A percentile compares a stretch with the other conserved stretches of the same genome.
phyloP scores from a whole-genome alignment of 192 early-diverging fungal genomes.

The Diversispora epigaea region DNA sequence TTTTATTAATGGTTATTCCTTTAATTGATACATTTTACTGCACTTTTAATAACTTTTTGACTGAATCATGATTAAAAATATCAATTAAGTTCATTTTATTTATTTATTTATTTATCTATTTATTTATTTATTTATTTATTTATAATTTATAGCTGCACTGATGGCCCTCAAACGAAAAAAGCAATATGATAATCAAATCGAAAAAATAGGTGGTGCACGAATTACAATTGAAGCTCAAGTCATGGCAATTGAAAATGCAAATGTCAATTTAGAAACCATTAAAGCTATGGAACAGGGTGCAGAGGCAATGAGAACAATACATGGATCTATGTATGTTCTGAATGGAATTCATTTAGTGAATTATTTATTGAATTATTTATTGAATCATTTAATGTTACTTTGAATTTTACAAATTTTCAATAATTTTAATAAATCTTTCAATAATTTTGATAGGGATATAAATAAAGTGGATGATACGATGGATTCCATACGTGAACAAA shows the following conservation, averaged over 20 bases:
- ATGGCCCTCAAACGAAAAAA: slow-evolving; percentile 96
- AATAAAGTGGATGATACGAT: slow-evolving; percentile 94
- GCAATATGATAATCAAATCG: slow-evolving; percentile 78
- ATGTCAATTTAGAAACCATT: slow-evolving; percentile 94
- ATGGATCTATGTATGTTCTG: slow-evolving; percentile 73
- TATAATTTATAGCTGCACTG: slow-evolving; percentile 64
- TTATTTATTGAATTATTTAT: too few relatives aligned
- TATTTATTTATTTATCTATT: neutral
- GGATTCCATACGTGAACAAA: slow-evolving; percentile 97
- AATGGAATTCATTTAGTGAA: neutral
- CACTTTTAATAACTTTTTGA: too few relatives aligned
- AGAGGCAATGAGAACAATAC: slow-evolving; percentile 91
- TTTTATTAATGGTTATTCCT: too few relatives aligned
- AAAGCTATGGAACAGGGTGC: slow-evolving; percentile 91
- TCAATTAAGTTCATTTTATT: neutral
- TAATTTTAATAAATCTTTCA: neutral
- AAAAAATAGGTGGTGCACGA: slow-evolving; percentile 83
- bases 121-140: neutral
- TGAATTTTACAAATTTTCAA: too few relatives aligned
- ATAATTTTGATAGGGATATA: slow-evolving; percentile 65
- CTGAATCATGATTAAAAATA: neutral
- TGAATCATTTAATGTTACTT: too few relatives aligned
- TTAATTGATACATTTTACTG: too few relatives aligned
- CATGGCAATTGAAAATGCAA: slow-evolving; percentile 94
- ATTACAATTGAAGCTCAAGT: slow-evolving; percentile 93